Evolutionary conservation across 306 rosid species (phyloP), one percentile per base, ranked within the genome.

Genomic region (Crataegus laevigata): DNA sequence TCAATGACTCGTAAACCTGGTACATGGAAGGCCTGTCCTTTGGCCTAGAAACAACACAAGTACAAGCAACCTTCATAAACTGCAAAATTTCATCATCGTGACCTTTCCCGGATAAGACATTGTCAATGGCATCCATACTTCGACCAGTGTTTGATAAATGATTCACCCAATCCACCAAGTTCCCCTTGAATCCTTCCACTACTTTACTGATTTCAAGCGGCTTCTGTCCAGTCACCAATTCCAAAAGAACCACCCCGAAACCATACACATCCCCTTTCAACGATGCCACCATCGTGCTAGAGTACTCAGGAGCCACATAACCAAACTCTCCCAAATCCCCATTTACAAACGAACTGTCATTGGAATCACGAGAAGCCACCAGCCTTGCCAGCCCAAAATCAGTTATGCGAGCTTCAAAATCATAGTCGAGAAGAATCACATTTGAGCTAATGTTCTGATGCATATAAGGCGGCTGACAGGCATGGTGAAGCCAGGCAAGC

Each of bases 401-500:
- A 1, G 84, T 80, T 19, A 87, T 69, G 15, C 87, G 82, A 19
- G 91, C 89, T 71, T 87, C 91, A 17, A 87, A 87, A 77, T 87
- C 91, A 45, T 85, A 83, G 64, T 87, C 91, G 52, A 87, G 89
- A 77, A 87, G 84, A 45, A 87, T 60, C 55, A 83, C 82, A 74
- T 83, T 80, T 9, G 91, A 87, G 76, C 87, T 82, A 57, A 87
- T 87, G 67, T 83, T 84, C 74, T 85, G 87, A 38, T 87, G 91
- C 79, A 85, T 52, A 59, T 80, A 61, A 0, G 89, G 87, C 2
- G 89, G 91, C 24, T 85, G 88, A 65, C 89, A 87, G 1, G 77
- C 86, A 73, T 87, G 89, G 74, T 87, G 91, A 75, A 87, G 86
- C 91, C 91, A 87, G 68, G 91, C 85, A 68, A 87, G 80, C 24